Conservation (phyloP, 2,329 filamentous ascomycete species). For the Fusarium stilboides region DNA sequence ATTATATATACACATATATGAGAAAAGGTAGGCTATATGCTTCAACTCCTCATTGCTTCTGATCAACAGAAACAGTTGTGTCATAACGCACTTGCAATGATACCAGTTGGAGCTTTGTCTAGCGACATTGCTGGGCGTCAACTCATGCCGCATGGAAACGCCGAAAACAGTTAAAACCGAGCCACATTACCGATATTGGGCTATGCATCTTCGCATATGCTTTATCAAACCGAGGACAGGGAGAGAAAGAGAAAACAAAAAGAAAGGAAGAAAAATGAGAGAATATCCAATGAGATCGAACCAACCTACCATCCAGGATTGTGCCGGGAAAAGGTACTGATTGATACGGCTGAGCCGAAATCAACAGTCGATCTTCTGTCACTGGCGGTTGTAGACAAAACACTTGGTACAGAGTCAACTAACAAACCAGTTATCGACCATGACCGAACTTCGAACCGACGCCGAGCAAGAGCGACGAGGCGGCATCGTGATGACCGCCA, state of each 20-base stretch:
- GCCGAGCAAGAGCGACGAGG: not conserved
- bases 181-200: not conserved
- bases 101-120: constrained; percentile 2
- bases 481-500: not conserved
- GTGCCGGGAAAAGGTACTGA: not conserved
- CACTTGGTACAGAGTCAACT: not conserved
- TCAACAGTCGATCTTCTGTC: not conserved
- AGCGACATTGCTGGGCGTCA: not conserved
- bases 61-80: constrained; percentile 11
- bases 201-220: constrained; percentile 1
- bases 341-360: not conserved
- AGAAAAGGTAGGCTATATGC: constrained; percentile 10
- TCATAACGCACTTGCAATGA: not conserved
- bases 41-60: not conserved
- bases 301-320: not conserved
- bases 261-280: not conserved
- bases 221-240: not conserved
- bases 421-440: not conserved
- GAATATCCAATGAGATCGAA: not conserved
- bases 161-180: not conserved
- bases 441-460: constrained; percentile 19
- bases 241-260: not conserved
- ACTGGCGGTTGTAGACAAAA: not conserved
- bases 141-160: not conserved
- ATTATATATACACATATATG: constrained; percentile 1